Base-by-base conservation (phyloP, 176 grass and related monocot species). In the Lolium perenne region DNA sequence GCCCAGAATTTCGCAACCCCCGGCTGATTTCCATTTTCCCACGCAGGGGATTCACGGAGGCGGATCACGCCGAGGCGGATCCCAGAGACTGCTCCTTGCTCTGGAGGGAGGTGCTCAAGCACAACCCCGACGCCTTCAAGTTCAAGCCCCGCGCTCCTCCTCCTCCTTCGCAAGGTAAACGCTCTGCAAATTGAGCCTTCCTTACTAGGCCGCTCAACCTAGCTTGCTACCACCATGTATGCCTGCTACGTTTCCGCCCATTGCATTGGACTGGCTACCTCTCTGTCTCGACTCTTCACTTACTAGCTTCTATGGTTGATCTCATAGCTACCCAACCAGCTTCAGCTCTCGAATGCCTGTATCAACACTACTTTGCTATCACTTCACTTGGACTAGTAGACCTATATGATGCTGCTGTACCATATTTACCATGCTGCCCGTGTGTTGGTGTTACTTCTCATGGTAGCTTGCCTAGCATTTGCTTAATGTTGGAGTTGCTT, bases 81-180 rank as follows among this genome's bases (percentile, higher is more conserved):
- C 88, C 77, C 68, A 79, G 17, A 73, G 78, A 90, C 49, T 82
- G 88, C 87, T 99, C 97, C 17, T 92, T 87, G 94, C 90, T 99
- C 32, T 96, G 92, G 87, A 91, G 74, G 71, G 94, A 99, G 83
- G 97, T 99, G 71, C 90, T 94, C 66, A 94, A 90, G 87, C 85
- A 94, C 49, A 94, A 96, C 76, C 92, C 92, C 50, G 76, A 93
- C 77, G 94, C 87, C 57, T 99, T 99, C 72, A 90, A 65, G 48
- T 60, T 80, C 74, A 91, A 80, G 53, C 48, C 9, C 2, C 76
- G 54, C 11, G 3, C 88, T 10, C 77, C 77, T 87, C 72, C 77
- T 87, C 72, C 79, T 9, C 54, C 45, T 29, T 26, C 21, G 71
- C 92, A 82, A 99, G 97, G 97, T 99, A 99, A 94, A 92, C 88